A percentile compares a stretch with the other conserved stretches of the same genome.
phyloP scores from a whole-genome alignment of 2,329 filamentous ascomycete genomes.

The Epichloe gansuensis region DNA sequence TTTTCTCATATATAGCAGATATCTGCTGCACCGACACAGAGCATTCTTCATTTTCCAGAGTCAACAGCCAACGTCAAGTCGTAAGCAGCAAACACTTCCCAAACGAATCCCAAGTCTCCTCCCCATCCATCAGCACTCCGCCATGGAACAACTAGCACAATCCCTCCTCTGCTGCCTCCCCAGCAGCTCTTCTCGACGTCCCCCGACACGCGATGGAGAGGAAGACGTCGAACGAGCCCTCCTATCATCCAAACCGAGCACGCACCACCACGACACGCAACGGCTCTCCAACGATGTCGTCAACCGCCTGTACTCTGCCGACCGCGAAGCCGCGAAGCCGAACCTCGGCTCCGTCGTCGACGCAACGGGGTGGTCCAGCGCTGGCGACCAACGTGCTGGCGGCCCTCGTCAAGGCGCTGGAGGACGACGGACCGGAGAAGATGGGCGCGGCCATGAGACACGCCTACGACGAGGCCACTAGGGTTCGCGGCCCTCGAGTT shows the following conservation, averaged over 20 bases:
- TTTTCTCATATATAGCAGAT: too few species aligned
- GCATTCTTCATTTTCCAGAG: too few species aligned
- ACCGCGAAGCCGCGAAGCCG: rapidly evolving
- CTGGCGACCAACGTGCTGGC: neutral
- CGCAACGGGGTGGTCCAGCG: neutral
- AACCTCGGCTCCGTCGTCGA: neutral
- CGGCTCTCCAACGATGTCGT: neutral
- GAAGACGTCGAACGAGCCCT: neutral
- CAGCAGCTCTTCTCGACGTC: neutral
- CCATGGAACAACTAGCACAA: neutral
- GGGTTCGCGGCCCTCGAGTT: neutral
- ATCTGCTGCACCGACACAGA: too few species aligned
- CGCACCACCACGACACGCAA: neutral
- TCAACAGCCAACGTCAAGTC: too few species aligned
- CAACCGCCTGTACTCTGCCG: neutral
- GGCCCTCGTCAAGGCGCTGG: neutral
- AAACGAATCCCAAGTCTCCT: too few species aligned
- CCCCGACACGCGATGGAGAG: neutral
- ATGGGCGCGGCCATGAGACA: neutral
- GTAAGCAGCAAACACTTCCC: too few species aligned
- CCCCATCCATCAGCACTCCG: neutral
- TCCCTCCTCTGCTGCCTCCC: neutral
- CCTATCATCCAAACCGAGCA: neutral
- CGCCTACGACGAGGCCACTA: neutral
- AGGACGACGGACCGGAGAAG: neutral